Percentiles rank a stretch among this genome's conserved stretches.
phyloP scores from a whole-genome alignment of 495 filamentous ascomycete species.

The Parmelia sp. region DNA sequence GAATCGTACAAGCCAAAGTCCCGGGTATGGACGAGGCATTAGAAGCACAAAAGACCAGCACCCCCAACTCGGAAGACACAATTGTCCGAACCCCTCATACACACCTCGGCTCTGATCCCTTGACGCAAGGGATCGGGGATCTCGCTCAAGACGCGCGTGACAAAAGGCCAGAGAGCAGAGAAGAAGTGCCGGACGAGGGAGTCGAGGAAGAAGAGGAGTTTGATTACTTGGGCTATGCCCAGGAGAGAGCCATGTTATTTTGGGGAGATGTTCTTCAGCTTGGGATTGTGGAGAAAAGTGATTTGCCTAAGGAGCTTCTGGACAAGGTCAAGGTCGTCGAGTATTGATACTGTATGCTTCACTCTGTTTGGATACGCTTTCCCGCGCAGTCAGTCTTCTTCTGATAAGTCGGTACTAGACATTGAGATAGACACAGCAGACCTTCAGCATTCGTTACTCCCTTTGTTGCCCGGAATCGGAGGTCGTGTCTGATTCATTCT shows the following conservation, averaged over 20 bases:
- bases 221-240: conserved; percentile 86
- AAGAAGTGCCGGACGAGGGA: conserved; percentile 31
- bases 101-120: conserved; percentile 11
- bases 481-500: not conserved
- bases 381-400: too few species aligned
- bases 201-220: conserved; percentile 63
- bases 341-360: conserved; percentile 36
- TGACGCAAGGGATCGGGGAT: conserved; percentile 6
- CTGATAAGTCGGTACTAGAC: not conserved
- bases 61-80: conserved; percentile 13
- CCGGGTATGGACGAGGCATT: conserved; percentile 47
- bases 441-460: not conserved
- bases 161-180: conserved; percentile 13
- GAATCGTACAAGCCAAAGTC: conserved; percentile 87
- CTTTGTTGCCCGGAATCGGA: not conserved
- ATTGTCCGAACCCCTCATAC: not conserved
- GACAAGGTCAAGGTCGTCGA: conserved; percentile 56
- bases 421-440: not conserved
- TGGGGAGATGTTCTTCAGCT: conserved; percentile 78
- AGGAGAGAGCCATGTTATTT: conserved; percentile 86
- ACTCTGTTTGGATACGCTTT: not conserved
- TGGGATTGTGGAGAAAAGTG: conserved; percentile 62
- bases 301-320: conserved; percentile 59
- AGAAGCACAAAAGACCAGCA: conserved; percentile 12
- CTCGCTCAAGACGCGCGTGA: conserved; percentile 19